Evolutionary conservation across 331 rosid species (phyloP).

Genomic region (Stylosanthes scabra): DNA sequence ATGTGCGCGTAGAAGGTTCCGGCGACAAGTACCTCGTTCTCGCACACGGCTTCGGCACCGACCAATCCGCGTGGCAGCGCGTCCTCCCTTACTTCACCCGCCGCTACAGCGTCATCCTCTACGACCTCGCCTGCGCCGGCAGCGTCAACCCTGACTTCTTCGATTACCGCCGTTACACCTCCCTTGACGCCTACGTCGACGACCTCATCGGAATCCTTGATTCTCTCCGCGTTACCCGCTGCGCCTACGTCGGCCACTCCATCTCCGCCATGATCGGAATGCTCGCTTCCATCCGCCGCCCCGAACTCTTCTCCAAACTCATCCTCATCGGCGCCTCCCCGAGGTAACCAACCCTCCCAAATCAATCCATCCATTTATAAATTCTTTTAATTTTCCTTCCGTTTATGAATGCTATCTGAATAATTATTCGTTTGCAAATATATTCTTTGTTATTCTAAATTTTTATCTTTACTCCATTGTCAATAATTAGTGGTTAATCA

Average conservation of each 20-base stretch:
- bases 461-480: too few species aligned
- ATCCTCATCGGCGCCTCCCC: constrained; percentile 97
- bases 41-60: constrained; percentile 95
- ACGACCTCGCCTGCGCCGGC: constrained; percentile 98
- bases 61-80: constrained; percentile 95
- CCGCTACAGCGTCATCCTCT: constrained; percentile 73
- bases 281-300: constrained; percentile 93
- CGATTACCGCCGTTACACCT: constrained; percentile 82
- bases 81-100: constrained; percentile 77
- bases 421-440: too few species aligned
- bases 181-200: constrained; percentile 92
- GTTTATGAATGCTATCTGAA: too few species aligned
- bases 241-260: constrained; percentile 94
- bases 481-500: too few species aligned
- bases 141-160: constrained; percentile 97
- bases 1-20: constrained; percentile 89
- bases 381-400: too few species aligned
- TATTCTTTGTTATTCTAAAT: too few species aligned
- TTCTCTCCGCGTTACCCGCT: constrained; percentile 63
- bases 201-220: constrained; percentile 81
- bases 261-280: constrained; percentile 98
- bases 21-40: constrained; percentile 73
- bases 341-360: constrained; percentile 43
- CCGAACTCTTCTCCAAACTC: constrained; percentile 89
- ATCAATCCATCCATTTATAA: background rate